Percentiles rank a stretch among this genome's conserved stretches.
phyloP scores from a whole-genome alignment of 352 stramenopile genomes.

The Pythium sp. region DNA sequence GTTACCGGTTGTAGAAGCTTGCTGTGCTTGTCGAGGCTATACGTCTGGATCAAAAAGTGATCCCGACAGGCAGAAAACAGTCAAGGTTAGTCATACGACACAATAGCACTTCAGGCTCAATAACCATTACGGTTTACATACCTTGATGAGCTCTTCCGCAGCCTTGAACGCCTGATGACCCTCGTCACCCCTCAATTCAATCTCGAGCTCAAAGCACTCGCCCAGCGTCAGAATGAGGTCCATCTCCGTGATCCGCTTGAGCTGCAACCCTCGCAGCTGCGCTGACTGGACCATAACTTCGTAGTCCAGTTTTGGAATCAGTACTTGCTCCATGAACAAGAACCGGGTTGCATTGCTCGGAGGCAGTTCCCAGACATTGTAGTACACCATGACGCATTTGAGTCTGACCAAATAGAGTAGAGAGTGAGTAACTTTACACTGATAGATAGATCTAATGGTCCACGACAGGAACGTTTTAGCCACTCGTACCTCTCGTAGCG shows the following conservation, averaged over 20 bases:
- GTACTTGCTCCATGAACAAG: conserved; percentile 84
- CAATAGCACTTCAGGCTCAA: neutral
- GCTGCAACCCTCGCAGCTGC: conserved; percentile 64
- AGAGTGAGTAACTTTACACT: neutral
- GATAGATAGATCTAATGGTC: neutral
- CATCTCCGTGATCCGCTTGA: conserved; percentile 84
- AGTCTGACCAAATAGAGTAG: conserved; percentile 24
- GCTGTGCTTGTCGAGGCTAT: conserved; percentile 27
- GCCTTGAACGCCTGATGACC: conserved; percentile 46
- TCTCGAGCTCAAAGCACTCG: conserved; percentile 85
- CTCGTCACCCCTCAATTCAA: conserved; percentile 40
- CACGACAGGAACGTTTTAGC: too few species aligned
- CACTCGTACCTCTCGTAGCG: conserved; percentile 45
- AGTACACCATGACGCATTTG: conserved; percentile 81
- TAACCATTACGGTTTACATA: conserved; percentile 4
- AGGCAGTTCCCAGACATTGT: conserved; percentile 81
- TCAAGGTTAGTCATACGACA: neutral
- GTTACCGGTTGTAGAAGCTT: conserved; percentile 31
- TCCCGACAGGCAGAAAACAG: neutral
- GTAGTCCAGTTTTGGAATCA: conserved; percentile 74
- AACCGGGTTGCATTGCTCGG: conserved; percentile 74
- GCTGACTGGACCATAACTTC: conserved; percentile 66
- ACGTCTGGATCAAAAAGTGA: conserved; percentile 20
- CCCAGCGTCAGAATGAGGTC: conserved; percentile 78
- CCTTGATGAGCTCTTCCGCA: conserved; percentile 41